Base-by-base conservation (phyloP, 106 monocot species). In the Dioscorea alata region DNA sequence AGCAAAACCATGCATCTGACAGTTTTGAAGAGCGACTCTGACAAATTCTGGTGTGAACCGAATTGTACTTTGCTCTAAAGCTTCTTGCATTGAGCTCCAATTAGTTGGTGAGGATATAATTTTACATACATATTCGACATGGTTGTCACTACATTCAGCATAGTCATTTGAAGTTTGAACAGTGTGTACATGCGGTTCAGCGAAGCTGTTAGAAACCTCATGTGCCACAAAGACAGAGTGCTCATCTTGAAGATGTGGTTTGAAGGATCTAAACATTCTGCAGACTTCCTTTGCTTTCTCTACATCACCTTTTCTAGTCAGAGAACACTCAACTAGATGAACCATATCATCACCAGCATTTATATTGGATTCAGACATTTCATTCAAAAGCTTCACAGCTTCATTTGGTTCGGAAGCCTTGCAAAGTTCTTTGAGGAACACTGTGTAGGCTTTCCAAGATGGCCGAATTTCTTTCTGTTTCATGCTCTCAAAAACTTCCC, bases 351-450 rank as follows among this genome's bases (percentile, higher is more conserved):
- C 63, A 16, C 74, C 63, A 17, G 76, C 42, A 65, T 84, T 77
- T 32, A 88, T 66, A 34, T 79, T 76, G 14, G 72, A 81, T 64
- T 73, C 24, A 13, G 49, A 66, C 88, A 94, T 85, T 63, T 88
- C 88, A 49, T 66, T 71, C 35, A 94, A 57, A 71, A 90, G 72
- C 79, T 73, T 81, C 0, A 85, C 62, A 20, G 85, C 90, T 49
- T 90, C 90, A 18, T 73, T 65, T 14, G 85, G 76, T 54, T 66
- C 81, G 1, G 85, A 88, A 51, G 77, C 75, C 76, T 84, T 84
- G 57, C 91, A 88, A 5, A 96, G 86, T 73, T 96, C 88, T 69
- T 80, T 82, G 67, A 86, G 80, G 70, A 96, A 84, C 57, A 86
- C 79, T 12, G 75, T 80, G 64, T 86, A 91, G 59, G 82, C 76